phyloP scores from a whole-genome alignment of 2,329 filamentous ascomycete species.

The Alternaria triticina region DNA sequence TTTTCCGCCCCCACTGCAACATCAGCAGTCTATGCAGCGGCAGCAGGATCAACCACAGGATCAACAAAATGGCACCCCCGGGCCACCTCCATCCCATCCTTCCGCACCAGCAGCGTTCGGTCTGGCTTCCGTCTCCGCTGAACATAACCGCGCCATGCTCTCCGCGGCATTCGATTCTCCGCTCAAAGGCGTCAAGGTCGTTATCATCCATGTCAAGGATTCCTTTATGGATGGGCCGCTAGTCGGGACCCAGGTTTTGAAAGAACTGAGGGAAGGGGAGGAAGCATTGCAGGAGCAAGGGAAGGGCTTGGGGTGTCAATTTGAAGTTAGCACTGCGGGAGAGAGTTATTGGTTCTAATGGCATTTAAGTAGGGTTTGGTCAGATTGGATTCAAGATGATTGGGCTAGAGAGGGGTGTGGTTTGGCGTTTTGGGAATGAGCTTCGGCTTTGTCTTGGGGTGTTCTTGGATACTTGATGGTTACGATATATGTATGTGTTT shows the following conservation, averaged over 20 bases:
- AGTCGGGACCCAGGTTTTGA: slow-evolving; percentile 70
- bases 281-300: slow-evolving; percentile 52
- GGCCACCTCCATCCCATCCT: slow-evolving; percentile 19
- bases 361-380: neutral
- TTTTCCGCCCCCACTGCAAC: neutral
- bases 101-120: slow-evolving; percentile 34
- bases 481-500: neutral
- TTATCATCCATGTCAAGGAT: slow-evolving; percentile 96
- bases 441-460: neutral
- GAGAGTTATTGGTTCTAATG: slow-evolving; percentile 60
- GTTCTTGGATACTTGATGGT: neutral
- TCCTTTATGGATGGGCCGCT: slow-evolving; percentile 73
- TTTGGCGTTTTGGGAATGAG: neutral
- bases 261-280: slow-evolving; percentile 72
- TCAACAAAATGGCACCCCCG: neutral
- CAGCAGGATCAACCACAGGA: neutral
- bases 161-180: slow-evolving; percentile 50
- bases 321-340: slow-evolving; percentile 72
- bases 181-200: slow-evolving; percentile 75
- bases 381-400: neutral
- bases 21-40: neutral
- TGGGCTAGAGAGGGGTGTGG: neutral
- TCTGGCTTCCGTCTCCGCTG: slow-evolving; percentile 27
- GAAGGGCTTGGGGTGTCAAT: slow-evolving; percentile 76
- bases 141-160: slow-evolving; percentile 37